A percentile compares a stretch with the other conserved stretches of the same genome.
Conservation (phyloP, 345 rosid genomes). For the Eucalyptus viminalis region DNA sequence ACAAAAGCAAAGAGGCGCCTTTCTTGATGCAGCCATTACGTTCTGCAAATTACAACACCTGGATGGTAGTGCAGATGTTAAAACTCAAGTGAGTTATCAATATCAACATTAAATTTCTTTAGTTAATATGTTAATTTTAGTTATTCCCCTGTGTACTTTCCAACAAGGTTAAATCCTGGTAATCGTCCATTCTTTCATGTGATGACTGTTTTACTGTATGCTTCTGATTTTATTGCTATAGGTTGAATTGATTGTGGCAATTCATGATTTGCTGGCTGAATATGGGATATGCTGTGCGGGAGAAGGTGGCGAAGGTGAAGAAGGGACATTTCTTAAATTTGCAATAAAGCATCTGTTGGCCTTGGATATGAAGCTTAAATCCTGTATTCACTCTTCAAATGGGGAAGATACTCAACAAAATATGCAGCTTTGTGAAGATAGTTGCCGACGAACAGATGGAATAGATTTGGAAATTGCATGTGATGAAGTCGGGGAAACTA, state of each 20-base stretch:
- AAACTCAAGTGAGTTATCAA: constrained; percentile 55
- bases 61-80: constrained; percentile 36
- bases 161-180: background rate
- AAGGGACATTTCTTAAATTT: constrained; percentile 87
- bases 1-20: constrained; percentile 55
- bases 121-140: background rate
- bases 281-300: constrained; percentile 91
- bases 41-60: constrained; percentile 95
- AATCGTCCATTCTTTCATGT: background rate
- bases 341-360: constrained; percentile 90
- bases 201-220: background rate
- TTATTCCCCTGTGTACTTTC: background rate
- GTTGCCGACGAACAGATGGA: constrained; percentile 13
- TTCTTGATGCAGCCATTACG: constrained; percentile 71
- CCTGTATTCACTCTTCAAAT: constrained; percentile 36
- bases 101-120: background rate
- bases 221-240: constrained; percentile 6
- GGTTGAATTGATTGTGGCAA: constrained; percentile 85
- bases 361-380: constrained; percentile 86
- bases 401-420: constrained; percentile 24
- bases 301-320: constrained; percentile 66
- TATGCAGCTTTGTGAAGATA: constrained; percentile 2
- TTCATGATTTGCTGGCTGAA: constrained; percentile 88
- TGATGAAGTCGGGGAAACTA: constrained; percentile 5
- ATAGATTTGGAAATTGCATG: constrained; percentile 5